Conservation (phyloP, 495 filamentous ascomycete genomes). For the Aspergillus ellipticus region DNA sequence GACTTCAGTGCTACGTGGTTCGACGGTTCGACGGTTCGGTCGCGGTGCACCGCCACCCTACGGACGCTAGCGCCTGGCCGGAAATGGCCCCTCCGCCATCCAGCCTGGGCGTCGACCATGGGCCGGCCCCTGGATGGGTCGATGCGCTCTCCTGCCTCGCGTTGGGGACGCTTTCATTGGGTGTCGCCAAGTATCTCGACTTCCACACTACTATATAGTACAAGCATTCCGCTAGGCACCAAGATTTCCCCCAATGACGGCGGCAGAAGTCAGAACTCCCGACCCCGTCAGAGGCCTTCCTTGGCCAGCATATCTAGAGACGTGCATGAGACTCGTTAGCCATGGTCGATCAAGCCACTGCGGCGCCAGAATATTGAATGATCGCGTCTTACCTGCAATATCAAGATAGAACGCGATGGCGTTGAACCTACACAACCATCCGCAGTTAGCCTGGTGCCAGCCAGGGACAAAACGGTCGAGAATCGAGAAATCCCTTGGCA, state of each 20-base stretch:
- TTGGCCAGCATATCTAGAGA: slow-evolving; percentile 36
- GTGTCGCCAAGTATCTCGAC: neutral
- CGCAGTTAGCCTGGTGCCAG: slow-evolving; percentile 12
- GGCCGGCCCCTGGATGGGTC: too few species aligned
- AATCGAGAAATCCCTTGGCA: neutral
- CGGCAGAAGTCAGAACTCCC: too few species aligned
- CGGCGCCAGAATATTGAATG: neutral
- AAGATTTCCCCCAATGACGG: slow-evolving; percentile 12
- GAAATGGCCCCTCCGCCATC: too few species aligned
- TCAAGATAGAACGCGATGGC: slow-evolving; percentile 92
- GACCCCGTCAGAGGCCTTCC: slow-evolving; percentile 30
- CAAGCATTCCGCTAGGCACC: slow-evolving; percentile 18
- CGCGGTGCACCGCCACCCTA: slow-evolving; percentile 15
- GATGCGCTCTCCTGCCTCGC: too few species aligned
- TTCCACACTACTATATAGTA: slow-evolving; percentile 4
- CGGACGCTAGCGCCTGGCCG: too few species aligned
- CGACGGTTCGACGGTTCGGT: too few species aligned
- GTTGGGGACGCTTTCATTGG: slow-evolving; percentile 7
- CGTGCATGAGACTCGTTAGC: slow-evolving; percentile 5
- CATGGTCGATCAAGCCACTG: neutral
- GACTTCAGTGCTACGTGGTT: too few species aligned
- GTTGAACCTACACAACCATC: slow-evolving; percentile 66
- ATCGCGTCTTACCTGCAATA: slow-evolving; percentile 61
- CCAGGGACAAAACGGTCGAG: neutral
- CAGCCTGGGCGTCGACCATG: neutral